These are phyloP conservation scores for Globisporangium nagaii DNA, from an alignment of 352 stramenopile genomes.

Conservation along the genomic window DNA sequence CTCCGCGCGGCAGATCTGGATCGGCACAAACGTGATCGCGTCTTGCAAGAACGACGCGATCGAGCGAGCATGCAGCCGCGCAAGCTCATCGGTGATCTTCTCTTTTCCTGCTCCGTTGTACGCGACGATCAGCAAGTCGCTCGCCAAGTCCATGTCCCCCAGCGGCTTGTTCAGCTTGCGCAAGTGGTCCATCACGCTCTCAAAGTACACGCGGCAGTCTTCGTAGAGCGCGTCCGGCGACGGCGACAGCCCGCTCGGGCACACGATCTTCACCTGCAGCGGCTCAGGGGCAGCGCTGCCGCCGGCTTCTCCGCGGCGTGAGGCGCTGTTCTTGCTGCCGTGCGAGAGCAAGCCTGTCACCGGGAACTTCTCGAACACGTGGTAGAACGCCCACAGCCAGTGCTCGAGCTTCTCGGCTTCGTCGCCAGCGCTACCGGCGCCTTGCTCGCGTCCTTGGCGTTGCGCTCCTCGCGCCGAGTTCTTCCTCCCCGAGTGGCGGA, in stretches of 20 bases:
- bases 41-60: slow-evolving; percentile 26
- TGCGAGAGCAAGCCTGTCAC: slow-evolving; percentile 16
- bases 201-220: slow-evolving; percentile 17
- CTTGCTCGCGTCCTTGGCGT: slow-evolving; percentile 14
- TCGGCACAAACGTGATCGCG: slow-evolving; percentile 58
- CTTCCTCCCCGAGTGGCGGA: slow-evolving; percentile 20
- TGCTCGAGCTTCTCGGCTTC: slow-evolving; percentile 13
- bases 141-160: slow-evolving; percentile 23
- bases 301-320: not conserved
- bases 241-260: not conserved
- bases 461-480: slow-evolving; percentile 1
- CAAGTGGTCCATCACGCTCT: slow-evolving; percentile 41
- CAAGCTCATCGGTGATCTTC: not conserved
- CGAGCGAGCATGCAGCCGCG: slow-evolving; percentile 10
- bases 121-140: not conserved
- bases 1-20: slow-evolving; percentile 71
- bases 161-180: slow-evolving; percentile 56
- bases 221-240: slow-evolving; percentile 1
- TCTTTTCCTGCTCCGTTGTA: slow-evolving; percentile 1
- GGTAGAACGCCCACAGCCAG: slow-evolving; percentile 30
- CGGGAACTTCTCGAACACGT: slow-evolving; percentile 56
- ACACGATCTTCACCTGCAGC: slow-evolving; percentile 23
- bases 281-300: not conserved
- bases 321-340: not conserved
- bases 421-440: not conserved